Conservation (phyloP, 257 asterid species). For the Salvia rosmarinus region DNA sequence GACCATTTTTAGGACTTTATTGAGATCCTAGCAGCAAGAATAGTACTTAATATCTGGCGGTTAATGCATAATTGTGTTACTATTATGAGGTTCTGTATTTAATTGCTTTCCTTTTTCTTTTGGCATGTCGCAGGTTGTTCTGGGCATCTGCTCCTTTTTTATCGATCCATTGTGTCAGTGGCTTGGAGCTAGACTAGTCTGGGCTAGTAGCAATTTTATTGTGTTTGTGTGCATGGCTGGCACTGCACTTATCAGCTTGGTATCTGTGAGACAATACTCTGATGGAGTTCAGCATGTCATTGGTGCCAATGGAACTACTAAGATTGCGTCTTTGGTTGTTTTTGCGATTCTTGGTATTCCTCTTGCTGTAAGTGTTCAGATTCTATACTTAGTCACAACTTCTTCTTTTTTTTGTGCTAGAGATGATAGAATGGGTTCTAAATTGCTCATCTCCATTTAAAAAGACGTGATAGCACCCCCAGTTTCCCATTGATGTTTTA, state of each 20-base stretch:
- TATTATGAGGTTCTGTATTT: conserved; percentile 1
- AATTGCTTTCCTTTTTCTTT: conserved; percentile 7
- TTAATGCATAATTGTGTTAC: background rate
- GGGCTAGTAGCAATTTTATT: conserved; percentile 87
- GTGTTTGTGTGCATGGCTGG: conserved; percentile 90
- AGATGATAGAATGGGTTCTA: background rate
- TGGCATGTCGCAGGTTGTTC: conserved; percentile 67
- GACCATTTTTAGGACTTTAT: conserved; percentile 33
- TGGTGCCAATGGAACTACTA: conserved; percentile 71
- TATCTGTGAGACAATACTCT: conserved; percentile 63
- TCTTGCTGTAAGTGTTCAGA: conserved; percentile 75
- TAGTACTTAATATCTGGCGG: conserved; percentile 21
- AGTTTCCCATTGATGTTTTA: conserved; percentile 30
- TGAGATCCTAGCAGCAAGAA: conserved; percentile 31
- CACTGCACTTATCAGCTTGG: conserved; percentile 80
- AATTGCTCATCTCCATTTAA: conserved; percentile 8
- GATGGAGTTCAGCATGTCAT: conserved; percentile 73
- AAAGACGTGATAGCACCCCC: background rate
- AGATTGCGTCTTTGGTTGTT: conserved; percentile 81
- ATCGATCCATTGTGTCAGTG: conserved; percentile 86
- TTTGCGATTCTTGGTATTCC: conserved; percentile 96
- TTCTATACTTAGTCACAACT: conserved; percentile 18
- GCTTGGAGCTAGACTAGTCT: conserved; percentile 83
- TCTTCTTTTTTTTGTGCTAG: background rate
- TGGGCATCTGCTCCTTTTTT: conserved; percentile 82